Percentiles rank a stretch among this genome's conserved stretches.
Evolutionary conservation across 2,329 filamentous ascomycete genomes (phyloP).

Genomic region (Teratosphaeriaceae sp.): DNA sequence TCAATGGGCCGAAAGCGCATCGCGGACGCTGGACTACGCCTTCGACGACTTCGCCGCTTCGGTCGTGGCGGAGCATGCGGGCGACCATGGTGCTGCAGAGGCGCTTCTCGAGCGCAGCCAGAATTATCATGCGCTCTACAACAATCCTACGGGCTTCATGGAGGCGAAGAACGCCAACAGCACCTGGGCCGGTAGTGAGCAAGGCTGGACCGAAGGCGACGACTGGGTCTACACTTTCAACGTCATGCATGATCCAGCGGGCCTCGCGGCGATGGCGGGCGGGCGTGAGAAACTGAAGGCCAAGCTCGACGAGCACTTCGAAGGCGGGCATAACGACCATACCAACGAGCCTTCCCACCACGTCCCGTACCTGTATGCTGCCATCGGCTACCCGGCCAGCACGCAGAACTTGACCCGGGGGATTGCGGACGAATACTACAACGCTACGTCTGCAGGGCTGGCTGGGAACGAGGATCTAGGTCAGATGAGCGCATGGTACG

Average conservation of each 20-base stretch:
- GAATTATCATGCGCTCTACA: slow-evolving; percentile 40
- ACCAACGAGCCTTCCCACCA: slow-evolving; percentile 45
- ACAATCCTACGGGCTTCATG: slow-evolving; percentile 41
- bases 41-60: slow-evolving; percentile 43
- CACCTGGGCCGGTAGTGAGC: slow-evolving; percentile 37
- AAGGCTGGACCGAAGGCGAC: slow-evolving; percentile 46
- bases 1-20: slow-evolving; percentile 41
- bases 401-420: slow-evolving; percentile 35
- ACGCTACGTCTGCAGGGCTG: slow-evolving; percentile 40
- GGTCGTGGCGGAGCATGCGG: slow-evolving; percentile 34
- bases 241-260: slow-evolving; percentile 41
- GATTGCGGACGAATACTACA: slow-evolving; percentile 38
- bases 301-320: slow-evolving; percentile 41
- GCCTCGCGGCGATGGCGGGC: slow-evolving; percentile 37
- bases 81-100: slow-evolving; percentile 26
- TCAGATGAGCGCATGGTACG: slow-evolving; percentile 47
- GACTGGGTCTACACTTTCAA: slow-evolving; percentile 47
- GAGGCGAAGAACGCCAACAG: slow-evolving; percentile 43
- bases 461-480: slow-evolving; percentile 45
- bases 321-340: slow-evolving; percentile 41
- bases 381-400: slow-evolving; percentile 34
- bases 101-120: slow-evolving; percentile 32
- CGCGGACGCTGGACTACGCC: slow-evolving; percentile 43
- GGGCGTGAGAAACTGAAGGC: slow-evolving; percentile 33
- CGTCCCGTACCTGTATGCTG: slow-evolving; percentile 41